These are phyloP conservation scores for Debaryomyces coudertii DNA, from an alignment of 1,139 yeast species.

Conservation along the genomic window DNA sequence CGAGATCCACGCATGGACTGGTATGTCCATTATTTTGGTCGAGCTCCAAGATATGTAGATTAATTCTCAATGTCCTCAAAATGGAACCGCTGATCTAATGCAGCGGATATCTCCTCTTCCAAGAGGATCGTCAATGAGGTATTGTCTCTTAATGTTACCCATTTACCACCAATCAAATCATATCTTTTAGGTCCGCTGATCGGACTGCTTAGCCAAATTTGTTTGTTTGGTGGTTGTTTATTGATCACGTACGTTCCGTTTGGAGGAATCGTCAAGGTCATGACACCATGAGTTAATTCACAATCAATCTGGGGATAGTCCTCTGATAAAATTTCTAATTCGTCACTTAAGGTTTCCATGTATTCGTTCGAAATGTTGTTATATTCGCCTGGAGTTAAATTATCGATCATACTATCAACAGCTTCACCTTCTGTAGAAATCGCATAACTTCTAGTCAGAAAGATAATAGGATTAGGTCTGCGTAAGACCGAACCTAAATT, in stretches of 20 bases:
- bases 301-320: constrained; percentile 64
- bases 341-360: constrained; percentile 64
- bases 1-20: neutral
- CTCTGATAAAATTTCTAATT: constrained; percentile 66
- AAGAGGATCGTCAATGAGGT: constrained; percentile 50
- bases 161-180: constrained; percentile 58
- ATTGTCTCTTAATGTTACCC: constrained; percentile 67
- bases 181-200: constrained; percentile 84
- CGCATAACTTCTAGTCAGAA: constrained; percentile 21
- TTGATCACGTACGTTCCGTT: constrained; percentile 85
- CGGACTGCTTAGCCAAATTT: constrained; percentile 91
- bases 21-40: constrained; percentile 1
- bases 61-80: constrained; percentile 28
- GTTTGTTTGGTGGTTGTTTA: constrained; percentile 93
- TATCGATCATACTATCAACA: constrained; percentile 53
- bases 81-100: constrained; percentile 33
- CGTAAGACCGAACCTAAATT: neutral
- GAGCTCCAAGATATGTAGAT: constrained; percentile 4
- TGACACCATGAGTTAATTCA: constrained; percentile 84
- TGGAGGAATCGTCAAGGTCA: constrained; percentile 67
- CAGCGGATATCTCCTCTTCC: constrained; percentile 48
- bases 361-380: constrained; percentile 62
- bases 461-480: neutral
- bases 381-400: constrained; percentile 53
- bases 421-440: constrained; percentile 53